Percentiles rank a stretch among this genome's conserved stretches.
These are phyloP conservation scores for Cladosporium halotolerans DNA, from an alignment of 2,329 filamentous ascomycete species.

Conservation along the genomic window DNA sequence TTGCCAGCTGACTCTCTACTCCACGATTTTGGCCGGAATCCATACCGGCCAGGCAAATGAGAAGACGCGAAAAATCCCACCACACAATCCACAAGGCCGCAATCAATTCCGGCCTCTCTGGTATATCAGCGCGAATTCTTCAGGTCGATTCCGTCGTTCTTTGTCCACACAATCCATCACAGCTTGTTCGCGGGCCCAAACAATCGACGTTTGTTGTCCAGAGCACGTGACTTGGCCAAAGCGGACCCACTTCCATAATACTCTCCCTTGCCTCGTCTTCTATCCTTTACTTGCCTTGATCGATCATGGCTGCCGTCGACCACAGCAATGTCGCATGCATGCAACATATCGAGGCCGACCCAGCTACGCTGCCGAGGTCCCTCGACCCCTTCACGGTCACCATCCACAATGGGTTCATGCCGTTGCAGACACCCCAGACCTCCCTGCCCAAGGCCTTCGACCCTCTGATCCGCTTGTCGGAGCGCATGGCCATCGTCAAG, in stretches of 20 bases:
- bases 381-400: constrained; percentile 64
- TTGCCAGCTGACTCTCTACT: neutral
- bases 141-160: constrained; percentile 1
- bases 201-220: neutral
- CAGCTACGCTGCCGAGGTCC: constrained; percentile 20
- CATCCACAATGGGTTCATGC: constrained; percentile 67
- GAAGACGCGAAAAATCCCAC: neutral
- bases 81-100: neutral
- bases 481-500: constrained; percentile 73
- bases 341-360: constrained; percentile 25
- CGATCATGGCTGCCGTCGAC: neutral
- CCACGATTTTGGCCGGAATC: neutral
- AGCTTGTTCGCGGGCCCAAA: neutral
- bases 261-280: neutral
- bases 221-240: constrained; percentile 9
- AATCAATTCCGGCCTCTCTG: constrained; percentile 2
- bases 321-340: constrained; percentile 11
- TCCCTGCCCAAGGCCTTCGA: constrained; percentile 68
- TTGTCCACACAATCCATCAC: neutral
- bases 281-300: neutral
- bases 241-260: neutral
- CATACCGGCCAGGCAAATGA: constrained; percentile 10
- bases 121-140: constrained; percentile 10
- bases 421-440: constrained; percentile 46
- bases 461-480: constrained; percentile 63